A percentile compares a stretch with the other conserved stretches of the same genome.
These are phyloP conservation scores for Colletotrichum siamense DNA, from an alignment of 2,329 filamentous ascomycete genomes.

Conservation along the genomic window DNA sequence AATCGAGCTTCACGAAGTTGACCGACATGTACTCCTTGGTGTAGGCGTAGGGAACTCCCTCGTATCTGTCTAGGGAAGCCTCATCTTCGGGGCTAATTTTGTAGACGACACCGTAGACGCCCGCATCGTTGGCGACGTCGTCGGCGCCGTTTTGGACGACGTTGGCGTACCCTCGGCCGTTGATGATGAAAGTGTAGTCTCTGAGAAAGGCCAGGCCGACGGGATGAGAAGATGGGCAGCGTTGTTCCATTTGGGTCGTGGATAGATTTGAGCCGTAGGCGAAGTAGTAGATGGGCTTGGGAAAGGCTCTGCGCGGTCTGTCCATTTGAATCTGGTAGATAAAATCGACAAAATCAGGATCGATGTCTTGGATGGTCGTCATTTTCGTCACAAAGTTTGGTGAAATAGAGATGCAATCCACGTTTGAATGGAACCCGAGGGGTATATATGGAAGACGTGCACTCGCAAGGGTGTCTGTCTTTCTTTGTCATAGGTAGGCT, in stretches of 20 bases:
- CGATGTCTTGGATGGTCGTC: not conserved
- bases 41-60: slow-evolving; percentile 70
- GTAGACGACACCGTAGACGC: slow-evolving; percentile 66
- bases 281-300: slow-evolving; percentile 58
- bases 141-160: slow-evolving; percentile 44
- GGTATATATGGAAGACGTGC: not conserved
- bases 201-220: slow-evolving; percentile 62
- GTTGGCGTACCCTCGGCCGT: slow-evolving; percentile 71
- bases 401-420: not conserved
- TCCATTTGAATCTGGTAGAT: no score
- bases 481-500: not conserved
- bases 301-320: no score
- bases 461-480: not conserved
- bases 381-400: not conserved
- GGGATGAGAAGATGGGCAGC: slow-evolving; percentile 64
- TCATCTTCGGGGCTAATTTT: slow-evolving; percentile 56
- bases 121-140: slow-evolving; percentile 27
- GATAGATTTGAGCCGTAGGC: slow-evolving; percentile 76
- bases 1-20: slow-evolving; percentile 33
- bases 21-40: slow-evolving; percentile 55
- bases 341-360: not conserved
- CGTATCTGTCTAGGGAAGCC: slow-evolving; percentile 55
- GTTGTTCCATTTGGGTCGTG: slow-evolving; percentile 65
- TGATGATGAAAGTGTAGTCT: slow-evolving; percentile 71
- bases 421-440: not conserved